A percentile compares a stretch with the other conserved stretches of the same genome.
These are phyloP conservation scores for Mortierella hygrophila DNA, from an alignment of 192 early-diverging fungal genomes.

Conservation along the genomic window DNA sequence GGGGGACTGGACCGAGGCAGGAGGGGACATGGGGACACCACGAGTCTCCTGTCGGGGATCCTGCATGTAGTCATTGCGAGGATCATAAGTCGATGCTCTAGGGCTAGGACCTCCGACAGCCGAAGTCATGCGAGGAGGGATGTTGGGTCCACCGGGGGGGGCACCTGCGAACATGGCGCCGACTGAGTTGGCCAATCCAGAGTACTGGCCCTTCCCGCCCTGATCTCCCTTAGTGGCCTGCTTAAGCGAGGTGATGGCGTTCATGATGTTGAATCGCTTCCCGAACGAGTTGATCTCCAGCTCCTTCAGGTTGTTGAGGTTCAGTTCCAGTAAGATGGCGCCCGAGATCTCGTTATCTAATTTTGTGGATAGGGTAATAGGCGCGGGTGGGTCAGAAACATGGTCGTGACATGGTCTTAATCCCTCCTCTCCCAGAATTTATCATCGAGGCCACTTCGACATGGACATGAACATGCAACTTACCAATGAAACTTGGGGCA, in stretches of 20 bases:
- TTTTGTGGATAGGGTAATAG: background rate
- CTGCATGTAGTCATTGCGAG: slow-evolving; percentile 15
- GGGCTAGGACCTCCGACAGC: slow-evolving; percentile 12
- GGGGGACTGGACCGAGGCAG: slow-evolving; percentile 24
- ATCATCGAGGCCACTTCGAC: background rate
- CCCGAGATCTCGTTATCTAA: slow-evolving; percentile 76
- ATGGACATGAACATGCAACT: background rate
- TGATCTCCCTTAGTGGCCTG: slow-evolving; percentile 34
- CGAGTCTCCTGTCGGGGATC: slow-evolving; percentile 24
- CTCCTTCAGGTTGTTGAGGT: slow-evolving; percentile 72
- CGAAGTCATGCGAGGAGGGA: slow-evolving; percentile 27
- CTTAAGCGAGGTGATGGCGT: slow-evolving; percentile 66
- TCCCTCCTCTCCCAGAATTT: background rate
- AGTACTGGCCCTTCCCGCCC: slow-evolving; percentile 6
- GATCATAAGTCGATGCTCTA: slow-evolving; percentile 20
- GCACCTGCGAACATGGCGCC: slow-evolving; percentile 14
- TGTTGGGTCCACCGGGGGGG: slow-evolving; percentile 17
- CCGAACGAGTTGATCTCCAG: slow-evolving; percentile 71
- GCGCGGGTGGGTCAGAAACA: background rate
- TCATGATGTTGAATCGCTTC: slow-evolving; percentile 74
- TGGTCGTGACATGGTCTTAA: background rate
- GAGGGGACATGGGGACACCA: slow-evolving; percentile 13
- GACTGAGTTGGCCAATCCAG: slow-evolving; percentile 4
- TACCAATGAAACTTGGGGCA: slow-evolving; percentile 63
- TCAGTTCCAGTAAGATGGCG: slow-evolving; percentile 67